A percentile compares a stretch with the other conserved stretches of the same genome.
These are phyloP conservation scores for Syncephalastrum monosporum DNA, from an alignment of 371 early-diverging fungal species.

Conservation along the genomic window DNA sequence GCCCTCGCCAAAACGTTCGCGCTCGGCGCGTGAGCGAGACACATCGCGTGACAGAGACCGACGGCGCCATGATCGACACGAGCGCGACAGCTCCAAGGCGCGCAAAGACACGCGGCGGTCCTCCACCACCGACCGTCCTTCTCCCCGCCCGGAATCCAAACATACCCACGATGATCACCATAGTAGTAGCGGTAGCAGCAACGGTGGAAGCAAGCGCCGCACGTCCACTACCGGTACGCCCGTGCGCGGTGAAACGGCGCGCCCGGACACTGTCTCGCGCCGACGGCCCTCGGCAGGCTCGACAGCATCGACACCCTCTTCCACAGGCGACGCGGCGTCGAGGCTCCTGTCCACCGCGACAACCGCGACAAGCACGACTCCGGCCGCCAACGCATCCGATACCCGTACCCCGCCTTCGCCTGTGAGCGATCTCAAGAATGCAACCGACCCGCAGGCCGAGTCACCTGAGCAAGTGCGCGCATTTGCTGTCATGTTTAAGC, in stretches of 20 bases:
- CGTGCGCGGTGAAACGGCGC: background rate
- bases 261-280: background rate
- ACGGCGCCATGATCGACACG: no score
- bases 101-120: no score
- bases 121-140: background rate
- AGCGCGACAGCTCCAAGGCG: no score
- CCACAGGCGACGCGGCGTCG: conserved; percentile 1
- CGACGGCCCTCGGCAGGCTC: background rate
- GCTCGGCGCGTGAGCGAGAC: no score
- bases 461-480: conserved; percentile 25
- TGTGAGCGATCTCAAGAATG: conserved; percentile 9
- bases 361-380: conserved; percentile 2
- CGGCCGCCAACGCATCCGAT: background rate
- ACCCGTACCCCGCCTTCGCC: conserved; percentile 3
- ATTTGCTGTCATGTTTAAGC: conserved; percentile 25
- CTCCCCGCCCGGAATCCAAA: background rate
- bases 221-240: background rate
- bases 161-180: background rate
- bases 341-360: conserved; percentile 1
- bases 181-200: conserved; percentile 1
- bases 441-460: conserved; percentile 35
- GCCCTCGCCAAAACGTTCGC: no score
- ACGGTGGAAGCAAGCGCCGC: background rate
- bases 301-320: background rate
- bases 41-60: no score